Percentiles rank a stretch among this genome's conserved stretches.
Conservation (phyloP, 164 flowering plant genomes). For the Macadamia tetraphylla region DNA sequence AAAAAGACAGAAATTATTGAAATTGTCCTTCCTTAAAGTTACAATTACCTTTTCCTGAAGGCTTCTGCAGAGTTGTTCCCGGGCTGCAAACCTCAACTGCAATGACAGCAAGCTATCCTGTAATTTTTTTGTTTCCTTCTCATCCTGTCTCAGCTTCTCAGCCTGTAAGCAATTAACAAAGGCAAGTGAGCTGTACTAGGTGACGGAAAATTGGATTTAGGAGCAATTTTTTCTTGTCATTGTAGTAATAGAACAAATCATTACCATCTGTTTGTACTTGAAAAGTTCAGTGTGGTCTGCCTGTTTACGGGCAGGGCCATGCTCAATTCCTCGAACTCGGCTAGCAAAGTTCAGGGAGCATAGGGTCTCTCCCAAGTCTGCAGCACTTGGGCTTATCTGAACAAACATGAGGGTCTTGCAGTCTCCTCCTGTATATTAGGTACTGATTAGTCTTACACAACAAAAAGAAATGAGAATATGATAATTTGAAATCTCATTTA, state of each 20-base stretch:
- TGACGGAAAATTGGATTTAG: neutral
- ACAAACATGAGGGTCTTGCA: conserved; percentile 95
- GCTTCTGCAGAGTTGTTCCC: conserved; percentile 66
- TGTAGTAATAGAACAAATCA: neutral
- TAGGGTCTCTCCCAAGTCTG: conserved; percentile 75
- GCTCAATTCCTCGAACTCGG: conserved; percentile 80
- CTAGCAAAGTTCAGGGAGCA: conserved; percentile 89
- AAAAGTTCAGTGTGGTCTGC: conserved; percentile 52
- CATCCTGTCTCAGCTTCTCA: conserved; percentile 79
- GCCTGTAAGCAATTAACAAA: conserved; percentile 38
- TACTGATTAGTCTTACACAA: neutral
- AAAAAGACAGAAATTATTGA: neutral
- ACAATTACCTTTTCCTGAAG: conserved; percentile 77
- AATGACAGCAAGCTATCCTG: conserved; percentile 71
- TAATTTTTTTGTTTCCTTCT: conserved; percentile 71
- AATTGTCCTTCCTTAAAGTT: neutral
- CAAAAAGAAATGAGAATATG: neutral
- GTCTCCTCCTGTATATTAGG: conserved; percentile 66
- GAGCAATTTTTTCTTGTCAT: neutral
- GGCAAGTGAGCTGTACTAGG: neutral
- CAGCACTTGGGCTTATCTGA: conserved; percentile 70
- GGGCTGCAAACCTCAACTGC: conserved; percentile 65
- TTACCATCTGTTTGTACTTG: conserved; percentile 87
- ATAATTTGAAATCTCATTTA: no score
- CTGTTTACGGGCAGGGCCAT: conserved; percentile 85